Base-by-base conservation (phyloP, 1,284 basidiomycete species). In the Marasmius sp. region DNA sequence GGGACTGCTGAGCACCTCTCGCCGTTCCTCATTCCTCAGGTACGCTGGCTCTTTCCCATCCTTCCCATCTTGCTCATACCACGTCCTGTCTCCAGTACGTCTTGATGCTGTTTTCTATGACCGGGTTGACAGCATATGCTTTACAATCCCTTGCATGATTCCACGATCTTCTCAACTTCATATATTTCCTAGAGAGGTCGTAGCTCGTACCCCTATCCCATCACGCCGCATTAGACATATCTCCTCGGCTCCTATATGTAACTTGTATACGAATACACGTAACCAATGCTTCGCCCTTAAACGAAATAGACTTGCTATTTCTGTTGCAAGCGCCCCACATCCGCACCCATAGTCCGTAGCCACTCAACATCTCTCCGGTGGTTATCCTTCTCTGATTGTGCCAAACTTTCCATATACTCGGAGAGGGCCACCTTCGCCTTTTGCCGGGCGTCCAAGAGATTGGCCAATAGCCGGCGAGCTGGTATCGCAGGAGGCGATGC, bases 51-150 rank as follows among this genome's bases (percentile, higher is more conserved):
- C 38, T 11, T 45, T 37, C 20, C 48, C 14, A 1, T 36, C 9
- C 16, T 11, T 45, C 22, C 22, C 36, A 18, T 9, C 16, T 22
- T 12, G 38, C 37, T 22, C 47, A n/a, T 48, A 36, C n/a, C 45
- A 27, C 12, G 33, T 33, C 18, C 2, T 12, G 43, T 14, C 43
- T 14, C 16, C 20, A 64, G 62, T 89, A 88, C 67, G 75, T 83
- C 41, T 71, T 90, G 48, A 87, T 89, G 86, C 79, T 88, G 56
- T 61, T 86, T 50, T 81, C 84, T 2, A 87, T 88, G 84, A 86
- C 84, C 0, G 82, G 77, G 12, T 72, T 87, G 43, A 86, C 80
- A 0, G 84, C 83, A 0, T 89, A 85, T 64, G 76, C 81, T 0
- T 74, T 89, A 43, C 76, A 82, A 18, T 64, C 81, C 16, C 70